phyloP scores from a whole-genome alignment of 169 alveolate species.

The Besnoitia besnoiti region DNA sequence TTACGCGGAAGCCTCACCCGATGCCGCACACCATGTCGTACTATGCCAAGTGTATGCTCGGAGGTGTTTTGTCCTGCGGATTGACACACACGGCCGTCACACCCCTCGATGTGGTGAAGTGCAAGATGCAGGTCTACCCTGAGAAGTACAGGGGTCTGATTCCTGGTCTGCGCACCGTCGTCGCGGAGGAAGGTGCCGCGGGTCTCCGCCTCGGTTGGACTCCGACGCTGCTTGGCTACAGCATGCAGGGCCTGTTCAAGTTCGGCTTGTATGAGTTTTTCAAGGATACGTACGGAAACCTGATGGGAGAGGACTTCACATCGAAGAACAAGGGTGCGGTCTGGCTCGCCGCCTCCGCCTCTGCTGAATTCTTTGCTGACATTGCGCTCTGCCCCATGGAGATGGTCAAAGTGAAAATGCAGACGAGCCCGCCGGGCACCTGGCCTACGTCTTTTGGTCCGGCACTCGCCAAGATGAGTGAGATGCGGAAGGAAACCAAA shows the following conservation, averaged over 20 bases:
- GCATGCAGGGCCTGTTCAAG: conserved; percentile 97
- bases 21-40: conserved; percentile 75
- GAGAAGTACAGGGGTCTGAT: conserved; percentile 84
- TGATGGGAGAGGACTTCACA: conserved; percentile 82
- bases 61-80: conserved; percentile 97
- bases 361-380: conserved; percentile 99
- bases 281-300: conserved; percentile 92
- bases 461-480: conserved; percentile 85
- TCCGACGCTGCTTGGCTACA: conserved; percentile 98
- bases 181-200: conserved; percentile 88
- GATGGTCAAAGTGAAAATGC: conserved; percentile 95
- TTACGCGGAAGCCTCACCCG: conserved; percentile 63
- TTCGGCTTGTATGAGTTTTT: conserved; percentile 97
- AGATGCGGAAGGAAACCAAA: conserved; percentile 79
- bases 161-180: conserved; percentile 79
- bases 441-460: conserved; percentile 85
- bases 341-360: conserved; percentile 97
- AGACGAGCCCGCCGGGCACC: conserved; percentile 84
- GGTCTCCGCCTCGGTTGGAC: conserved; percentile 96
- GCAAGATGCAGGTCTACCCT: conserved; percentile 95
- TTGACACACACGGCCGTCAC: conserved; percentile 95
- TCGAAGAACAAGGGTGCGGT: conserved; percentile 86
- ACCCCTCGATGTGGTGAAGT: conserved; percentile 96
- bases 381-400: conserved; percentile 97
- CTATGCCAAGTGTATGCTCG: conserved; percentile 95